phyloP scores from a whole-genome alignment of 1,284 basidiomycete species.

The Puccinia polysora region DNA sequence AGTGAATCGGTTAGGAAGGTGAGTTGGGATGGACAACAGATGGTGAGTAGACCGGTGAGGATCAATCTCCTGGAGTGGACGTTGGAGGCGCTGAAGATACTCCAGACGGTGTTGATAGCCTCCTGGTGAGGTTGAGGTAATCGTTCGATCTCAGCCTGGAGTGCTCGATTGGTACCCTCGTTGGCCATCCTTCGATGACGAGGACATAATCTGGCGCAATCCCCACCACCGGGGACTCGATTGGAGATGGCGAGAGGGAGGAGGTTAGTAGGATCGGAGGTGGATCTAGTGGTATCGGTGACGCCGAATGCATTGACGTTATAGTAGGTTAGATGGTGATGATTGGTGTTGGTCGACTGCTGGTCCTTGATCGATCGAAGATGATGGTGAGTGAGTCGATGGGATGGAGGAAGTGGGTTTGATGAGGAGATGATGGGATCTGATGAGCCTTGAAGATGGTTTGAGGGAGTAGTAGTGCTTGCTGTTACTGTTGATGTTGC shows the following conservation, averaged over 20 bases:
- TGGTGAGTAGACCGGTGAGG: slow-evolving; percentile 94
- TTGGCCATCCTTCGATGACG: slow-evolving; percentile 97
- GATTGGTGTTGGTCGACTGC: background rate
- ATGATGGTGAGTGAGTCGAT: too few relatives aligned
- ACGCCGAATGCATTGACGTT: slow-evolving; percentile 40
- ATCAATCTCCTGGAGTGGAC: slow-evolving; percentile 87
- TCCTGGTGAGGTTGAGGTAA: slow-evolving; percentile 83
- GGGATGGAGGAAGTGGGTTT: too few relatives aligned
- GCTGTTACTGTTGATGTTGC: too few relatives aligned
- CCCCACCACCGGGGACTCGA: slow-evolving; percentile 46
- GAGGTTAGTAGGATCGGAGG: too few relatives aligned
- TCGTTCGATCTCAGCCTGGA: slow-evolving; percentile 89
- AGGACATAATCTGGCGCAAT: slow-evolving; percentile 73
- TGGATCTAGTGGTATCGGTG: background rate
- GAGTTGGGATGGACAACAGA: slow-evolving; percentile 99
- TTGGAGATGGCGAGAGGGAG: slow-evolving; percentile 8
- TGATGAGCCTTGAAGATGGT: too few relatives aligned
- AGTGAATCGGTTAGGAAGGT: slow-evolving; percentile 91
- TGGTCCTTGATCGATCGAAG: too few relatives aligned
- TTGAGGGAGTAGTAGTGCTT: too few relatives aligned
- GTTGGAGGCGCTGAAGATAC: slow-evolving; percentile 89
- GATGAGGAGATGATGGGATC: too few relatives aligned
- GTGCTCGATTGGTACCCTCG: slow-evolving; percentile 82
- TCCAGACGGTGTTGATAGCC: slow-evolving; percentile 89
- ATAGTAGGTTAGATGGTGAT: background rate